Conservation (phyloP, 257 asterid species). For the Solanum habrochaites region DNA sequence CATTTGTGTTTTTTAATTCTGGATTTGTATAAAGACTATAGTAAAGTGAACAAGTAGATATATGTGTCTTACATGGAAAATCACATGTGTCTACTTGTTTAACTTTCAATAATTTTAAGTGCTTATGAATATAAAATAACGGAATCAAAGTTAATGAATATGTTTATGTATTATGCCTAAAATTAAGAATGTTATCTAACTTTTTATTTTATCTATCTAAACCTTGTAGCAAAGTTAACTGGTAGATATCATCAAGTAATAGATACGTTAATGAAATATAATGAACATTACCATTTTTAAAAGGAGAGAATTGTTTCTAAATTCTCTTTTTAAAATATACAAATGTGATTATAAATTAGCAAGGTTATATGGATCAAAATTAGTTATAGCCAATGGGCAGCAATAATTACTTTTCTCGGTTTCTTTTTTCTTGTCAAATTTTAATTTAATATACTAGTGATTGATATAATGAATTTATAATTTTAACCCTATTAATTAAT, state of each 20-base stretch:
- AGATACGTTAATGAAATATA: not conserved
- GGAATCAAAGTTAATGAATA: too few species aligned
- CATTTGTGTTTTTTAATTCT: not conserved
- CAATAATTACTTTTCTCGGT: not conserved
- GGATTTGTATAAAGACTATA: rapidly evolving
- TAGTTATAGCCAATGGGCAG: not conserved
- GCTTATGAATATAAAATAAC: rapidly evolving
- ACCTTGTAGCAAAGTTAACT: not conserved
- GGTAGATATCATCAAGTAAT: not conserved
- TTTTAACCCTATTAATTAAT: too few species aligned
- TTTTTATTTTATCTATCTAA: too few species aligned
- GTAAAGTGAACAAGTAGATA: not conserved
- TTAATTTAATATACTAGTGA: too few species aligned
- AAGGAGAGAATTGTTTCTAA: not conserved
- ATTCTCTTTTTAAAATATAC: not conserved
- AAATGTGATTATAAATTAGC: not conserved
- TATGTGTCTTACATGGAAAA: not conserved
- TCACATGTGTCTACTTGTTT: rapidly evolving
- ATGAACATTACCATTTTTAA: not conserved
- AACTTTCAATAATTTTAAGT: not conserved
- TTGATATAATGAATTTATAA: too few species aligned
- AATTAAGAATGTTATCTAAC: not conserved
- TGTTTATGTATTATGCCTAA: not conserved
- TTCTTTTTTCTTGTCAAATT: rapidly evolving
- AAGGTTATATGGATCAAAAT: not conserved